Evolutionary conservation across 805 yeast species (phyloP), one percentile per base, ranked within the genome.

Genomic region (Saccharomycopsis babjevae): DNA sequence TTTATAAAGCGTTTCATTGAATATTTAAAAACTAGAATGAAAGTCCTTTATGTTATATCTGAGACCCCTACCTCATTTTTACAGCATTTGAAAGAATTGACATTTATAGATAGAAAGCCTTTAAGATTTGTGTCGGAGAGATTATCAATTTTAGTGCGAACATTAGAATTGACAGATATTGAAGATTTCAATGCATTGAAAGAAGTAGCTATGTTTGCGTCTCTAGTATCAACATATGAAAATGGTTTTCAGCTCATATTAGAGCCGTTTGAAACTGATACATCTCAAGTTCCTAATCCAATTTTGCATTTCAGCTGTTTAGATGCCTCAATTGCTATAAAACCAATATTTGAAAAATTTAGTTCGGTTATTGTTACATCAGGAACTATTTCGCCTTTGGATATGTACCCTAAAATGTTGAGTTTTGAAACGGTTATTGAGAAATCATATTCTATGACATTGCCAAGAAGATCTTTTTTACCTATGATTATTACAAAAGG

Each of bases 401-500:
- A 94, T 69, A 94, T 94, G 99, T 94, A 94, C 71, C 99, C 99
- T 6, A 86, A 89, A 67, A 93, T 93, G 98, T 76, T 93, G 64
- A 88, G 91, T 69, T 93, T 94, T 73, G 91, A 89, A 58, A 92
- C 98, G 0, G 96, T 92, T 2, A 79, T 94, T 40, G 97, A 92
- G 72, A 94, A 91, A 70, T 92, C 97, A 0, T 94, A 94, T 70
- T 83, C 97, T 1, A 94, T 94, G 97, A 89, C 99, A 0, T 80
- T 94, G 66, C 91, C 96, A 2, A 82, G 96, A 67, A 77, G 96
- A 65, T 88, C 98, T 0, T 94, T 94, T 72, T 78, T 94, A 68
- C 99, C 99, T 11, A 82, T 94, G 86, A 86, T 94, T 66, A 96
- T 94, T 11, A 93, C 99, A 0, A 93, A 96, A 71, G 99, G 99